Percentiles rank a stretch among this genome's conserved stretches.
Conservation (phyloP, 306 rosid genomes). For the Vigna reflexopilosa region DNA sequence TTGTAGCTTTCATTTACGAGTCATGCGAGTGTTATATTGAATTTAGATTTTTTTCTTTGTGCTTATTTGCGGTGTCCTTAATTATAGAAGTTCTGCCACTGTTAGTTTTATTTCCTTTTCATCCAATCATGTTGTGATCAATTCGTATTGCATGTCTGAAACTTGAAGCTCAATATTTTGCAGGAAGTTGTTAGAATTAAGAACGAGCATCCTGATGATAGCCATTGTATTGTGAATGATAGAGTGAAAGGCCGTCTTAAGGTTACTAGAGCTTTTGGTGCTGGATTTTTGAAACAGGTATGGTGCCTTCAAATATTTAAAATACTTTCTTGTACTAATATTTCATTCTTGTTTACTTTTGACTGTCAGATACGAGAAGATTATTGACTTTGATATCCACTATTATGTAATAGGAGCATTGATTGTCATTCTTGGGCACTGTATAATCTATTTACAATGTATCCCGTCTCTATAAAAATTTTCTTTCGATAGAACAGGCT, state of each 20-base stretch:
- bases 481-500: background rate
- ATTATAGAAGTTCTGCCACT: background rate
- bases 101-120: conserved; percentile 15
- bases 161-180: conserved; percentile 24
- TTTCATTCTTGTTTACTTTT: background rate
- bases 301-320: conserved; percentile 54
- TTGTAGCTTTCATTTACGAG: background rate
- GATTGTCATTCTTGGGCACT: background rate
- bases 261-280: conserved; percentile 94
- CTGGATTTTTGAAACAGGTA: conserved; percentile 94
- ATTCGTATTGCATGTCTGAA: conserved; percentile 35
- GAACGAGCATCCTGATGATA: conserved; percentile 91
- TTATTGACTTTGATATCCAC: background rate
- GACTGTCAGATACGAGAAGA: background rate
- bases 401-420: background rate
- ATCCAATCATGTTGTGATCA: conserved; percentile 33
- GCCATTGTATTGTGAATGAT: conserved; percentile 78
- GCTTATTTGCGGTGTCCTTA: conserved; percentile 9
- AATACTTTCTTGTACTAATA: conserved; percentile 34
- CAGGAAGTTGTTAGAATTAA: conserved; percentile 86
- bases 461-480: background rate
- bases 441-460: background rate
- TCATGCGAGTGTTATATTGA: background rate
- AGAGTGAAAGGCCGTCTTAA: conserved; percentile 95
- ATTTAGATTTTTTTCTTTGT: conserved; percentile 3